Evolutionary conservation across 2,329 filamentous ascomycete genomes (phyloP).

Genomic region (Pseudocercospora cruenta): DNA sequence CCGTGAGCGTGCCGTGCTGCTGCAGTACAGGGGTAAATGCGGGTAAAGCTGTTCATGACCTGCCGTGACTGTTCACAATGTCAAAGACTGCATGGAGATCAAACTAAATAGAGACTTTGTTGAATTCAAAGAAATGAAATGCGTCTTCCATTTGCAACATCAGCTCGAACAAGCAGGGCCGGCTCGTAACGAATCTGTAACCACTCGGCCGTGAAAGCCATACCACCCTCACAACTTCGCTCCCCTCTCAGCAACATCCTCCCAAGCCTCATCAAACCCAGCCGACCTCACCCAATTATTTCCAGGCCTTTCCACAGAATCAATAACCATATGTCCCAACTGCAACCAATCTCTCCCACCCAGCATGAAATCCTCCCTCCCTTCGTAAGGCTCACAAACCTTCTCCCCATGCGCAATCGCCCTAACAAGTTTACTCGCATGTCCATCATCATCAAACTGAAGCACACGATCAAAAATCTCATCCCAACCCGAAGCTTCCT

Average conservation of each 20-base stretch:
- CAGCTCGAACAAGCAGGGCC: no score
- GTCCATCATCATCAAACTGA: slow-evolving; percentile 71
- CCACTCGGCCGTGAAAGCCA: not conserved
- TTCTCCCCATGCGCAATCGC: slow-evolving; percentile 68
- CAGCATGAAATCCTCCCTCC: slow-evolving; percentile 54
- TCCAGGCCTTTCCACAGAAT: slow-evolving; percentile 60
- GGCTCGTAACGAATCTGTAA: no score
- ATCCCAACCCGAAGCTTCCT: slow-evolving; percentile 47
- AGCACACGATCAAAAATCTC: slow-evolving; percentile 52
- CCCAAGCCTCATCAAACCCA: slow-evolving; percentile 70
- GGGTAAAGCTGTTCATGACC: no score
- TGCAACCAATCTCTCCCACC: slow-evolving; percentile 63
- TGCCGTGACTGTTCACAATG: no score
- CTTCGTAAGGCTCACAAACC: slow-evolving; percentile 52
- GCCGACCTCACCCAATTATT: slow-evolving; percentile 63
- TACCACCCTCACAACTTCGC: slow-evolving; percentile 25
- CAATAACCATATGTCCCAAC: slow-evolving; percentile 64
- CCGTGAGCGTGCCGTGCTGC: no score
- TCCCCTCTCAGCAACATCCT: slow-evolving; percentile 39
- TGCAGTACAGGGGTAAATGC: no score
- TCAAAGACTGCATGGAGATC: no score
- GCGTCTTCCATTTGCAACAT: no score
- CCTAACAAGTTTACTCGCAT: slow-evolving; percentile 74
- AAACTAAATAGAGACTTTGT: no score
- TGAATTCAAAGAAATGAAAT: no score